phyloP scores from a whole-genome alignment of 2,329 filamentous ascomycete genomes.

The Nannizziopsis arthrosporioides region DNA sequence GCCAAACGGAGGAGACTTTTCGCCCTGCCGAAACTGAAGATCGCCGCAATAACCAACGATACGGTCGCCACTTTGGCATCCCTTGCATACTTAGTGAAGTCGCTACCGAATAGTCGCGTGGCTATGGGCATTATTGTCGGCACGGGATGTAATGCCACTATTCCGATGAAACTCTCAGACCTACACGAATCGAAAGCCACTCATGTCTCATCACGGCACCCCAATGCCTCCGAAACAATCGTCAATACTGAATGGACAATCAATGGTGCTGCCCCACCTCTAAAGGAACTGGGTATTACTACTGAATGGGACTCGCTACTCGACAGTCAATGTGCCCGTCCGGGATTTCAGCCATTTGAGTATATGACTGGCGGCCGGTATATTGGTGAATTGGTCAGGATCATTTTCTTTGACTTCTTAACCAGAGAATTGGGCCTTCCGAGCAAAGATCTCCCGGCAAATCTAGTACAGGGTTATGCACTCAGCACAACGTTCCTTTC shows the following conservation, averaged over 20 bases:
- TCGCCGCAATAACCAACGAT: slow-evolving; percentile 70
- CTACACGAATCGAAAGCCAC: slow-evolving; percentile 53
- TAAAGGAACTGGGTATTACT: slow-evolving; percentile 49
- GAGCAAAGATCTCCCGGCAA: slow-evolving; percentile 40
- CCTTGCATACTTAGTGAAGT: slow-evolving; percentile 59
- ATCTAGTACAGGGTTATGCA: slow-evolving; percentile 48
- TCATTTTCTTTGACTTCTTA: slow-evolving; percentile 58
- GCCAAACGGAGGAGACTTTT: slow-evolving; percentile 36
- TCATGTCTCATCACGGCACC: slow-evolving; percentile 37
- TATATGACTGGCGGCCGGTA: slow-evolving; percentile 76
- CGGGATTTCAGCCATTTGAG: slow-evolving; percentile 71
- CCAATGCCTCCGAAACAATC: slow-evolving; percentile 52
- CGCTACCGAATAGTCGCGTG: slow-evolving; percentile 50
- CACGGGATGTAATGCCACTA: slow-evolving; percentile 70
- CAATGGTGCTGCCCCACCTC: slow-evolving; percentile 57
- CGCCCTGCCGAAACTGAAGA: slow-evolving; percentile 52
- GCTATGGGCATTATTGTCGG: slow-evolving; percentile 73
- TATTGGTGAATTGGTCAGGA: slow-evolving; percentile 61
- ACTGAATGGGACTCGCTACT: slow-evolving; percentile 60
- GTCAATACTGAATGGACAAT: slow-evolving; percentile 82
- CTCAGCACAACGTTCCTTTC: slow-evolving; percentile 64
- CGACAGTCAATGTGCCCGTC: slow-evolving; percentile 54
- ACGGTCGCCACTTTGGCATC: slow-evolving; percentile 69
- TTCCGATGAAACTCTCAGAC: slow-evolving; percentile 53
- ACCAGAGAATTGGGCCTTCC: slow-evolving; percentile 34